Evolutionary conservation across 1,284 basidiomycete species (phyloP).

Genomic region (Coniferiporia sulphurascens): DNA sequence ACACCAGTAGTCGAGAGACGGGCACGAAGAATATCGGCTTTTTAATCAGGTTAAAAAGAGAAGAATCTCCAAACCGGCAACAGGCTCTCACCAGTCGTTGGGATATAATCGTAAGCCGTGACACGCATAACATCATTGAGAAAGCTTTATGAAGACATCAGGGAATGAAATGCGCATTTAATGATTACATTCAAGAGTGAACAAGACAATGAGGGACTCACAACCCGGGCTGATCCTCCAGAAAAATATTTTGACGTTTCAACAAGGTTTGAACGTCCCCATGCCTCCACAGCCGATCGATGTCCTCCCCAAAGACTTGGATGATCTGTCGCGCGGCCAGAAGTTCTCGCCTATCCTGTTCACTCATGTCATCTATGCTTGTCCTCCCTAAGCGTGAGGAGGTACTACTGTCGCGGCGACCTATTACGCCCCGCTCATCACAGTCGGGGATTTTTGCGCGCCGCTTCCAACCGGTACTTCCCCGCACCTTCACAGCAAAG

Average conservation of each 20-base stretch:
- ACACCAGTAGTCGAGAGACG: conserved; percentile 60
- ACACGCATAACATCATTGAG: conserved; percentile 50
- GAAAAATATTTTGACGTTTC: conserved; percentile 36
- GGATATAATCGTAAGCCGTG: conserved; percentile 44
- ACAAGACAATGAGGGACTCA: conserved; percentile 30
- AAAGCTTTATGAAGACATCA: conserved; percentile 37
- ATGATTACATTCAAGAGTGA: background rate
- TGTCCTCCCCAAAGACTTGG: conserved; percentile 50
- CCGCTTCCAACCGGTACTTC: conserved; percentile 16
- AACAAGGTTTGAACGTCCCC: conserved; percentile 37
- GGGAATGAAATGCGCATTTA: no score
- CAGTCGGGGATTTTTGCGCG: conserved; percentile 11
- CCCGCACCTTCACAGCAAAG: conserved; percentile 17
- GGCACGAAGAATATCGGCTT: conserved; percentile 60
- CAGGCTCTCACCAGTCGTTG: conserved; percentile 40
- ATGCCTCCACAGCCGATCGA: conserved; percentile 47
- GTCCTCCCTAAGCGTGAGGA: background rate
- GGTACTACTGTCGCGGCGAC: background rate
- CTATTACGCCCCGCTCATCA: background rate
- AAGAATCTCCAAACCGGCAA: conserved; percentile 3
- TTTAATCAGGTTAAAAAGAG: conserved; percentile 7
- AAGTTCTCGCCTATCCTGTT: conserved; percentile 23
- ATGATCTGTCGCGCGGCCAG: conserved; percentile 45
- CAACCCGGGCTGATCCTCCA: conserved; percentile 59
- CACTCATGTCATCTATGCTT: conserved; percentile 5